A percentile compares a stretch with the other conserved stretches of the same genome.
Evolutionary conservation across 306 rosid genomes (phyloP).

Genomic region (Mimosa pudica): DNA sequence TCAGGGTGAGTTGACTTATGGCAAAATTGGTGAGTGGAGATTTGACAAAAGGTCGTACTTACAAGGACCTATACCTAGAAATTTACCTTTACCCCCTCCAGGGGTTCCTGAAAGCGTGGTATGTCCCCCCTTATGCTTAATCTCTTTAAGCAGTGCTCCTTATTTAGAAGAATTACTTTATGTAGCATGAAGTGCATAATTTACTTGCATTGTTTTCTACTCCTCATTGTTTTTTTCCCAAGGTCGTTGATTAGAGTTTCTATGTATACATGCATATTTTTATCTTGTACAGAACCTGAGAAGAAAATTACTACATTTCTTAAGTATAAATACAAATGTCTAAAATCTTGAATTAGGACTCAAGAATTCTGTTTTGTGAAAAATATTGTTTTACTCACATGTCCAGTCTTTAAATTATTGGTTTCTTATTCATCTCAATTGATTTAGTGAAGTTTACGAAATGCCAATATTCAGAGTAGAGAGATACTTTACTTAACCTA

Average conservation of each 20-base stretch:
- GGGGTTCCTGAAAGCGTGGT: slow-evolving; percentile 99
- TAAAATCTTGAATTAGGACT: slow-evolving; percentile 2
- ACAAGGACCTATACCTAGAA: slow-evolving; percentile 81
- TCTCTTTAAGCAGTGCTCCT: neutral
- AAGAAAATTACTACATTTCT: slow-evolving; percentile 15
- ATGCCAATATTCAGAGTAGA: slow-evolving; percentile 1
- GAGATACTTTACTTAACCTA: neutral
- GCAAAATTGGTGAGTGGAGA: slow-evolving; percentile 93
- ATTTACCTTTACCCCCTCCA: slow-evolving; percentile 85
- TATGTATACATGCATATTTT: slow-evolving; percentile 26
- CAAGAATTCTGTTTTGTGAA: neutral
- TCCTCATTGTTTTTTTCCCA: neutral
- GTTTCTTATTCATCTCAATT: neutral
- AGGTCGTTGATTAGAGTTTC: neutral
- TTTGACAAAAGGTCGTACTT: slow-evolving; percentile 92
- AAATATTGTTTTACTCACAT: neutral
- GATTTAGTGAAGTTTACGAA: slow-evolving; percentile 9
- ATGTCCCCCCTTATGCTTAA: slow-evolving; percentile 42
- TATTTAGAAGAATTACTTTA: slow-evolving; percentile 13
- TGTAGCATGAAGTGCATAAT: slow-evolving; percentile 10
- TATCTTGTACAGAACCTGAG: slow-evolving; percentile 7
- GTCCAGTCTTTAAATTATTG: neutral
- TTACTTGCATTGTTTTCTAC: neutral
- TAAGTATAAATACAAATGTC: neutral
- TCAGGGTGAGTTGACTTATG: slow-evolving; percentile 90